Evolutionary conservation across 2,329 filamentous ascomycete species (phyloP).

Genomic region (Rhynchosporium agropyri): DNA sequence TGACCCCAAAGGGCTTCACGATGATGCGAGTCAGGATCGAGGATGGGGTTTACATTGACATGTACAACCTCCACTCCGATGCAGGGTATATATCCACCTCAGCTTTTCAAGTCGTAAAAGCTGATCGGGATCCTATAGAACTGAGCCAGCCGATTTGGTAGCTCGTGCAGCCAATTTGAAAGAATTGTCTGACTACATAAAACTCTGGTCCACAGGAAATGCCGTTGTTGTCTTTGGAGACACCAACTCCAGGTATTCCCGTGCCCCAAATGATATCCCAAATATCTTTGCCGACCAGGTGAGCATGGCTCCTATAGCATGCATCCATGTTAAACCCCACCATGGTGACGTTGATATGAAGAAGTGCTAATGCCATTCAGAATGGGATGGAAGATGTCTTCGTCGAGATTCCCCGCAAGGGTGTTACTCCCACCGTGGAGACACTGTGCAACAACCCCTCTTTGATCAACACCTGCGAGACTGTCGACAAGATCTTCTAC

Average conservation of each 20-base stretch:
- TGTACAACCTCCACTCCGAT: conserved; percentile 69
- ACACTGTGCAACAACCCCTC: conserved; percentile 61
- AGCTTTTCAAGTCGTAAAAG: conserved; percentile 6
- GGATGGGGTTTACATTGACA: conserved; percentile 59
- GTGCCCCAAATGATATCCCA: conserved; percentile 53
- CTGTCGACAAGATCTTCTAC: conserved; percentile 66
- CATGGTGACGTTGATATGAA: not conserved
- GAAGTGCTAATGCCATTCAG: conserved; percentile 46
- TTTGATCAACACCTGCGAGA: conserved; percentile 58
- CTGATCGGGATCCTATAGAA: conserved; percentile 35
- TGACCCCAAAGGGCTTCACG: conserved; percentile 72
- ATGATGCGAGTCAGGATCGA: conserved; percentile 61
- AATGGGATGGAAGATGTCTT: conserved; percentile 61
- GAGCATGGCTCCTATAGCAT: not conserved
- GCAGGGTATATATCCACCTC: conserved; percentile 52
- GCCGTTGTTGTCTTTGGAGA: conserved; percentile 67
- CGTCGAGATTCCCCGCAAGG: conserved; percentile 56
- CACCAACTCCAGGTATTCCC: conserved; percentile 66
- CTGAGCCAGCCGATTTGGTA: conserved; percentile 52
- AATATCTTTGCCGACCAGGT: conserved; percentile 47
- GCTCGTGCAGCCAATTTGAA: conserved; percentile 62
- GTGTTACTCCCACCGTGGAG: conserved; percentile 48
- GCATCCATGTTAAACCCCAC: not conserved
- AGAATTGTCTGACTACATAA: conserved; percentile 62
- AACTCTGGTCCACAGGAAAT: conserved; percentile 58